These are phyloP conservation scores for Parietaria judaica DNA, from an alignment of 306 rosid species.

Conservation along the genomic window DNA sequence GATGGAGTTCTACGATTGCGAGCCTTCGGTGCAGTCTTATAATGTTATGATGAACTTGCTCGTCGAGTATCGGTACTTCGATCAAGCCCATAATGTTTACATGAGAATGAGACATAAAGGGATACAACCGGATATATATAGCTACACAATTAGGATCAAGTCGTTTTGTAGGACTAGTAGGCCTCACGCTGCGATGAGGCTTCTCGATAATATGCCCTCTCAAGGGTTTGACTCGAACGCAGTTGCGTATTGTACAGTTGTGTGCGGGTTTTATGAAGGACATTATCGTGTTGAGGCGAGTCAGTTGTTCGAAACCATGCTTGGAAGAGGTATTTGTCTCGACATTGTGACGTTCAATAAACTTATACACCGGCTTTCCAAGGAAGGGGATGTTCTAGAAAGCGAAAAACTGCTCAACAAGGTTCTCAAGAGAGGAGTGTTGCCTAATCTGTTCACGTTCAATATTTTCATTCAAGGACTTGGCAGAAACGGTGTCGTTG, in stretches of 20 bases:
- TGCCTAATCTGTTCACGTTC: slow-evolving; percentile 67
- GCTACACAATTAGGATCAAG: slow-evolving; percentile 72
- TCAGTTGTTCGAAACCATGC: slow-evolving; percentile 68
- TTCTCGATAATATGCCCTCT: slow-evolving; percentile 64
- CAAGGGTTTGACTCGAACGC: slow-evolving; percentile 65
- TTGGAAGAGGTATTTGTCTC: slow-evolving; percentile 42
- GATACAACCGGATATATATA: slow-evolving; percentile 66
- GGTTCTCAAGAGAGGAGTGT: slow-evolving; percentile 72
- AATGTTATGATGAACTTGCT: slow-evolving; percentile 72
- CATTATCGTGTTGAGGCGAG: slow-evolving; percentile 35
- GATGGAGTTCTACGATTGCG: slow-evolving; percentile 79
- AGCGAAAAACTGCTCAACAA: slow-evolving; percentile 60
- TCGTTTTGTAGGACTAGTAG: slow-evolving; percentile 63
- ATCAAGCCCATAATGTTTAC: slow-evolving; percentile 76
- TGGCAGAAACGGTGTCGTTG: slow-evolving; percentile 47
- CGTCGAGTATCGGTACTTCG: slow-evolving; percentile 44
- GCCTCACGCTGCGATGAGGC: slow-evolving; percentile 64
- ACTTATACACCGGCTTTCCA: slow-evolving; percentile 66
- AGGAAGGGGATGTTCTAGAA: slow-evolving; percentile 59
- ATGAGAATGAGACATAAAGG: slow-evolving; percentile 64
- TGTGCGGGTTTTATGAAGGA: slow-evolving; percentile 58
- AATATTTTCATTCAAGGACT: slow-evolving; percentile 79
- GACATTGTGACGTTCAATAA: slow-evolving; percentile 60
- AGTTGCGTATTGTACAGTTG: slow-evolving; percentile 68
- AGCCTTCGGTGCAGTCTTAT: slow-evolving; percentile 62